phyloP scores from a whole-genome alignment of 495 filamentous ascomycete species.

The Hypomontagnella submonticulosa region DNA sequence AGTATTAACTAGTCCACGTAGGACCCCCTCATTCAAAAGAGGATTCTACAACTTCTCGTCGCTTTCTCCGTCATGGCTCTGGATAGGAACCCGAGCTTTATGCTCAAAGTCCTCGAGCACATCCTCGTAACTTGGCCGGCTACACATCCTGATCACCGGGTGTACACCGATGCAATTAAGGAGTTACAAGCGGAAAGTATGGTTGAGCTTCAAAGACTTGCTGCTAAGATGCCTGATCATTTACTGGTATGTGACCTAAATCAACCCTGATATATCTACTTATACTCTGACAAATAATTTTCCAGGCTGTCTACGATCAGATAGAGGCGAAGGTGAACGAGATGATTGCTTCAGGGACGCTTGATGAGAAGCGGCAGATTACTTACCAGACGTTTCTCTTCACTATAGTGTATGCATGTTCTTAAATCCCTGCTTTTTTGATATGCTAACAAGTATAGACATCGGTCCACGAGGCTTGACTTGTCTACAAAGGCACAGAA shows the following conservation, averaged over 20 bases:
- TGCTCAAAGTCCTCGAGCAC: slow-evolving; percentile 87
- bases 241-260: slow-evolving; percentile 67
- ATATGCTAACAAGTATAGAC: slow-evolving; percentile 56
- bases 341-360: slow-evolving; percentile 74
- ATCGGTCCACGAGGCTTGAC: slow-evolving; percentile 83
- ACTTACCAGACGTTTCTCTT: slow-evolving; percentile 83
- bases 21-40: slow-evolving; percentile 88
- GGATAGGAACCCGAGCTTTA: slow-evolving; percentile 80
- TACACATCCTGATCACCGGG: slow-evolving; percentile 71
- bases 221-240: slow-evolving; percentile 89
- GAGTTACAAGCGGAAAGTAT: slow-evolving; percentile 84
- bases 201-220: slow-evolving; percentile 87
- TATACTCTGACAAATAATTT: slow-evolving; percentile 22
- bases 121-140: slow-evolving; percentile 82
- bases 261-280: not conserved
- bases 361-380: slow-evolving; percentile 77
- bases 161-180: slow-evolving; percentile 91
- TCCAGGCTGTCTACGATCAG: slow-evolving; percentile 82
- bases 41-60: slow-evolving; percentile 84
- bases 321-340: slow-evolving; percentile 85
- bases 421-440: not conserved
- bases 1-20: slow-evolving; percentile 46
- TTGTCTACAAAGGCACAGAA: slow-evolving; percentile 68
- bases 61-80: slow-evolving; percentile 85
- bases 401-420: slow-evolving; percentile 87